Evolutionary conservation across 352 stramenopile genomes (phyloP).

Genomic region (Phytophthora syringae): DNA sequence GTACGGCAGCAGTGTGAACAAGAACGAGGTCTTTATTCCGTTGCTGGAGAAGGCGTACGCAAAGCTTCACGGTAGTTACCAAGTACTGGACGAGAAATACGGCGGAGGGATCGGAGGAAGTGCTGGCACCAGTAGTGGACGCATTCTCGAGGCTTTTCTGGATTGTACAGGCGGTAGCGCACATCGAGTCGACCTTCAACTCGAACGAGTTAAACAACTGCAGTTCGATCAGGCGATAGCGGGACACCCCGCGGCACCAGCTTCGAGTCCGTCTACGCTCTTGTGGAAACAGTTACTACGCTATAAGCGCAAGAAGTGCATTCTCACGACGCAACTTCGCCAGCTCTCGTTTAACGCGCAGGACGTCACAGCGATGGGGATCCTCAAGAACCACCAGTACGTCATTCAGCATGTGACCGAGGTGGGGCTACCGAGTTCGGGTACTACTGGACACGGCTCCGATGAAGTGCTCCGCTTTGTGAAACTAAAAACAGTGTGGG

Average conservation of each 20-base stretch:
- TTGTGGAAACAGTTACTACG: slow-evolving; percentile 80
- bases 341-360: slow-evolving; percentile 74
- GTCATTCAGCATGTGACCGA: slow-evolving; percentile 76
- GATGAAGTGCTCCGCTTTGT: slow-evolving; percentile 63
- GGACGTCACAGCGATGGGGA: slow-evolving; percentile 60
- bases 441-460: neutral
- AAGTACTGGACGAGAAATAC: slow-evolving; percentile 51
- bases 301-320: slow-evolving; percentile 61
- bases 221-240: slow-evolving; percentile 34
- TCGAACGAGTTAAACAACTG: slow-evolving; percentile 43
- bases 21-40: slow-evolving; percentile 89
- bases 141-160: slow-evolving; percentile 85
- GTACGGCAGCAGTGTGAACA: slow-evolving; percentile 76
- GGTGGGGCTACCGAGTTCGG: slow-evolving; percentile 32
- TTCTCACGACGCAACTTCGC: slow-evolving; percentile 73
- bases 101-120: slow-evolving; percentile 42
- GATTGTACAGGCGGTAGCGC: slow-evolving; percentile 89
- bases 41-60: slow-evolving; percentile 92
- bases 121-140: slow-evolving; percentile 51
- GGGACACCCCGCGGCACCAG: slow-evolving; percentile 11
- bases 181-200: slow-evolving; percentile 74
- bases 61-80: slow-evolving; percentile 87
- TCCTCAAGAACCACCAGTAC: slow-evolving; percentile 85
- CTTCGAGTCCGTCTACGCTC: slow-evolving; percentile 34
- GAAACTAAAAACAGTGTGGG: slow-evolving; percentile 87